phyloP scores from a whole-genome alignment of 2,329 filamentous ascomycete genomes.

The Fusarium sp. region DNA sequence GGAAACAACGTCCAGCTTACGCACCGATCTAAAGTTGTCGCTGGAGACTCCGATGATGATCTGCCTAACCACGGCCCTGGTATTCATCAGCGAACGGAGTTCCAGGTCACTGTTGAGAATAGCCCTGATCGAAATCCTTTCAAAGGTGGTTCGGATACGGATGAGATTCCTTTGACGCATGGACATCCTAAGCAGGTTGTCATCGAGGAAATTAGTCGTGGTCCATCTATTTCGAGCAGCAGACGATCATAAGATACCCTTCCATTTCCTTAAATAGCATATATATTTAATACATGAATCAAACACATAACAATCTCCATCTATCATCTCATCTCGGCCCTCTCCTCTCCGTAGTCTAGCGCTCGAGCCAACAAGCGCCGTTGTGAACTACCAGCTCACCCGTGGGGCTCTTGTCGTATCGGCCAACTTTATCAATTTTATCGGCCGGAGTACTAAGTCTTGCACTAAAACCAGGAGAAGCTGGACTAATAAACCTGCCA shows the following conservation, averaged over 20 bases:
- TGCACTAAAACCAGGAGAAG: neutral
- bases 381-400: no score
- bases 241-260: conserved; percentile 2
- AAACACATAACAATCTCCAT: neutral
- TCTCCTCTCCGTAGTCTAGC: neutral
- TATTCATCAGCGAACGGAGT: conserved; percentile 38
- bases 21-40: conserved; percentile 36
- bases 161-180: conserved; percentile 41
- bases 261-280: neutral
- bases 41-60: conserved; percentile 38
- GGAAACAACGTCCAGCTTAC: conserved; percentile 27
- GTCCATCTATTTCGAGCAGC: conserved; percentile 20
- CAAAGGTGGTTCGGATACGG: neutral
- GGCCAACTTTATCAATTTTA: neutral
- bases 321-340: fast-evolving
- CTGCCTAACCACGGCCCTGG: conserved; percentile 11
- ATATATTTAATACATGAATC: neutral
- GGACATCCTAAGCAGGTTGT: conserved; percentile 36
- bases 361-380: no score
- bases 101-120: conserved; percentile 38
- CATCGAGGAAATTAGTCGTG: conserved; percentile 21
- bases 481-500: neutral
- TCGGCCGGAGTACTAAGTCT: neutral
- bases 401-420: neutral
- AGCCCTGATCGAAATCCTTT: conserved; percentile 9